phyloP scores from a whole-genome alignment of 495 filamentous ascomycete genomes.

The Amphirosellinia nigrospora region DNA sequence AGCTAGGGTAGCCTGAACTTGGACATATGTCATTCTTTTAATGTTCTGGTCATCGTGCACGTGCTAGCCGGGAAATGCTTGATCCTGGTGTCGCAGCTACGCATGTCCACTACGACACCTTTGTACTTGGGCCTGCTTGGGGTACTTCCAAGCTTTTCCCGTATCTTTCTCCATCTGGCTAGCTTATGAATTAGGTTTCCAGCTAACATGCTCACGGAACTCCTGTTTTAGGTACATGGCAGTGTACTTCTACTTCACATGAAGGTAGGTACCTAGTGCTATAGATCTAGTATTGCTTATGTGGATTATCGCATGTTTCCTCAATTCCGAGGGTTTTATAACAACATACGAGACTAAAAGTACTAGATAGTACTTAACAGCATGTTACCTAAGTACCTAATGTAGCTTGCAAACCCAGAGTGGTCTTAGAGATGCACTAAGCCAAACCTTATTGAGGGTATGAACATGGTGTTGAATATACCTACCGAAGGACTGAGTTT shows the following conservation, averaged over 20 bases:
- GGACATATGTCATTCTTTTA: conserved; percentile 4
- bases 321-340: neutral
- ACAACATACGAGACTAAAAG: neutral
- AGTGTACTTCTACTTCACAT: neutral
- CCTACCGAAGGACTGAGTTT: neutral
- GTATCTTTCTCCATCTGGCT: conserved; percentile 1
- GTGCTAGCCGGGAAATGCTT: conserved; percentile 7
- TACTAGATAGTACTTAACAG: no score
- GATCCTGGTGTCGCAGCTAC: neutral
- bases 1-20: neutral
- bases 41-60: conserved; percentile 21
- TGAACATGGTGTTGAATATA: neutral
- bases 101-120: neutral
- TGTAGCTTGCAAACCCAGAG: neutral
- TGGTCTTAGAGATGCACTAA: neutral
- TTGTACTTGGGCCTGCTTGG: neutral
- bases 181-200: conserved; percentile 1
- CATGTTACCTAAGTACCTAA: no score
- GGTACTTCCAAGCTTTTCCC: neutral
- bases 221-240: conserved; percentile 1
- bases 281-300: neutral
- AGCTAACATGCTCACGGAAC: neutral
- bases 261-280: neutral
- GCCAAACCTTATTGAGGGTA: neutral
- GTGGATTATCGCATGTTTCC: neutral